Evolutionary conservation across 768 basidiomycete species (phyloP).

Genomic region (Pilatotrama ljubarskyi): DNA sequence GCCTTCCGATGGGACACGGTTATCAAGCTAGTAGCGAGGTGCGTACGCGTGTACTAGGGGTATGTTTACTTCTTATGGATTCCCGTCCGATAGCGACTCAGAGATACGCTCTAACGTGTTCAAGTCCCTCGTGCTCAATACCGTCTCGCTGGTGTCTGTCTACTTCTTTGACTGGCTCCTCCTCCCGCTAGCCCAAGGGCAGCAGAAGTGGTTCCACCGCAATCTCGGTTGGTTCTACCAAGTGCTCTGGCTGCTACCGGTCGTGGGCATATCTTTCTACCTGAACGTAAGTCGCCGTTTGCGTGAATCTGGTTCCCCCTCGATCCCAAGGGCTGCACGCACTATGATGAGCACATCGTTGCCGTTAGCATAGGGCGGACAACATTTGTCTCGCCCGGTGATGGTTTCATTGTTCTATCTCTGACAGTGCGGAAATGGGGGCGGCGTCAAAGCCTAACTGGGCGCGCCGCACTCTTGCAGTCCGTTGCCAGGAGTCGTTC

Average conservation of each 20-base stretch:
- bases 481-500: background rate
- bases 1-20: constrained; percentile 75
- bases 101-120: constrained; percentile 74
- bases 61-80: background rate
- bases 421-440: background rate
- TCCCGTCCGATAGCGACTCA: constrained; percentile 52
- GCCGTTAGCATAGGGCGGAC: constrained; percentile 4
- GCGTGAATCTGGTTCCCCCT: background rate
- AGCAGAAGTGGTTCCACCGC: constrained; percentile 66
- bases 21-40: constrained; percentile 59
- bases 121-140: constrained; percentile 76
- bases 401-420: constrained; percentile 1
- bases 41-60: constrained; percentile 25
- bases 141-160: constrained; percentile 68
- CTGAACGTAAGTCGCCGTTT: constrained; percentile 61
- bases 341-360: constrained; percentile 9
- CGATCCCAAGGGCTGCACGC: background rate
- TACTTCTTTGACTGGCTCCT: constrained; percentile 76
- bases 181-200: constrained; percentile 60
- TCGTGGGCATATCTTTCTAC: constrained; percentile 75
- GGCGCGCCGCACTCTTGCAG: background rate
- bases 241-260: constrained; percentile 75
- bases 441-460: background rate
- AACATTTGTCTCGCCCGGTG: background rate
- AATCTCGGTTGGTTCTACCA: constrained; percentile 79